Base-by-base conservation (phyloP, 2,329 filamentous ascomycete genomes). In the Drechslerella coelobrocha region DNA sequence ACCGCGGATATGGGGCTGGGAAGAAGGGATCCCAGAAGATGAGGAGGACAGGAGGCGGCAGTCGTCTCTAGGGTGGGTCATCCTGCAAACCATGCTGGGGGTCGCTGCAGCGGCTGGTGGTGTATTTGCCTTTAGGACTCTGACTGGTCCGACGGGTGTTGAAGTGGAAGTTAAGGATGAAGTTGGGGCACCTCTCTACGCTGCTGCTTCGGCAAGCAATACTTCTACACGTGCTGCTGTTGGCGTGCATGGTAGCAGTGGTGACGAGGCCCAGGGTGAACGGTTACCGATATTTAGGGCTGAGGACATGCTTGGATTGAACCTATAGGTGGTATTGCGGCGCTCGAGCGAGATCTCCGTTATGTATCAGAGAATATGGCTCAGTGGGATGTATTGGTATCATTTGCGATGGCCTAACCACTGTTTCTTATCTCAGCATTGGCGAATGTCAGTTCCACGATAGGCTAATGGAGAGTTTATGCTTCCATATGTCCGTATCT, bases 281-380 rank as follows among this genome's bases (percentile, higher is more conserved):
- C 27, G 14, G 6, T 37, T 62, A 23, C 65, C 65, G 43, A 62
- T 69, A 62, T 69, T 69, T 14, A 61, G 51, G 34, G 65, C 57
- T 2, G 65, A 69, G 12, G 65, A 69, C 54, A 69, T 69, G 65
- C 37, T 69, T 2, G 57, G 57, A 26, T 21, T 68, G 43, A 56
- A 31, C 45, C 39, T 59, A 2, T 45, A n/a, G 17, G 12, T 50
- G 26, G 26, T 48, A 5, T 4, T 34, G 7, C 7, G 29, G 7
- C 29, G 29, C 29, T 12, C 29, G 12, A 34, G 29, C 29, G 29
- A 7, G 29, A 12, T 34, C 29, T 6, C 7, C 29, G 29, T 12
- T 34, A 34, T 6, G 29, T 7, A 6, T 34, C 29, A 7, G 29
- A 34, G 29, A 12, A 34, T 34, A n/a, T n/a, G n/a, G n/a, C n/a